Evolutionary conservation across 2,329 filamentous ascomycete genomes (phyloP).

Genomic region (Calonectria hongkongensis): DNA sequence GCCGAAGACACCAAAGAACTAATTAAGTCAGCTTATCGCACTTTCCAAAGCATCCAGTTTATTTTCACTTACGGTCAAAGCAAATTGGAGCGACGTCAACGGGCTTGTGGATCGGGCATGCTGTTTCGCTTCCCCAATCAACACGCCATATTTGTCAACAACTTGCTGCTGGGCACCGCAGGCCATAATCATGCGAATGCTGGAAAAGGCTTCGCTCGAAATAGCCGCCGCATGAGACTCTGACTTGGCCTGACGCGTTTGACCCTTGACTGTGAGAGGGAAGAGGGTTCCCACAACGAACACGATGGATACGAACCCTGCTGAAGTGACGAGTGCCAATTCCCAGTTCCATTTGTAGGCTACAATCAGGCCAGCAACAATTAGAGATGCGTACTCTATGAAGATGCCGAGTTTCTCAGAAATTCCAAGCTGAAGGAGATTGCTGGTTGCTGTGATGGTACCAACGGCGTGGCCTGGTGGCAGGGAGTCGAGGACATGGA

Average conservation of each 20-base stretch:
- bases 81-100: conserved; percentile 74
- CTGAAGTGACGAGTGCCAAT: conserved; percentile 73
- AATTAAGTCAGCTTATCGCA: conserved; percentile 34
- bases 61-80: conserved; percentile 62
- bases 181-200: conserved; percentile 77
- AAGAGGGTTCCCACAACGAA: too few species aligned
- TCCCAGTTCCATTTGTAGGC: conserved; percentile 76
- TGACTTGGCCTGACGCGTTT: too few species aligned
- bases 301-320: conserved; percentile 61
- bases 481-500: conserved; percentile 81
- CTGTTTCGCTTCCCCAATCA: conserved; percentile 72
- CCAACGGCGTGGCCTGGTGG: conserved; percentile 76
- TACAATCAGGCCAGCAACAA: conserved; percentile 72
- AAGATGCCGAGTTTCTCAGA: conserved; percentile 78
- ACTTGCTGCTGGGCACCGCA: conserved; percentile 77
- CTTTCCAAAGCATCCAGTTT: background rate
- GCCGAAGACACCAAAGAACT: conserved; percentile 72
- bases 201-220: conserved; percentile 76
- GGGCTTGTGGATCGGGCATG: conserved; percentile 65
- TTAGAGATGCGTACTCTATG: conserved; percentile 72
- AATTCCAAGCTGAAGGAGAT: conserved; percentile 78
- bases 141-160: conserved; percentile 70
- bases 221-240: conserved; percentile 61
- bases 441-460: conserved; percentile 79
- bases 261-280: too few species aligned